Evolutionary conservation across 2,329 filamentous ascomycete genomes (phyloP), one percentile per base, ranked within the genome.

Genomic region (Alternaria sp.): DNA sequence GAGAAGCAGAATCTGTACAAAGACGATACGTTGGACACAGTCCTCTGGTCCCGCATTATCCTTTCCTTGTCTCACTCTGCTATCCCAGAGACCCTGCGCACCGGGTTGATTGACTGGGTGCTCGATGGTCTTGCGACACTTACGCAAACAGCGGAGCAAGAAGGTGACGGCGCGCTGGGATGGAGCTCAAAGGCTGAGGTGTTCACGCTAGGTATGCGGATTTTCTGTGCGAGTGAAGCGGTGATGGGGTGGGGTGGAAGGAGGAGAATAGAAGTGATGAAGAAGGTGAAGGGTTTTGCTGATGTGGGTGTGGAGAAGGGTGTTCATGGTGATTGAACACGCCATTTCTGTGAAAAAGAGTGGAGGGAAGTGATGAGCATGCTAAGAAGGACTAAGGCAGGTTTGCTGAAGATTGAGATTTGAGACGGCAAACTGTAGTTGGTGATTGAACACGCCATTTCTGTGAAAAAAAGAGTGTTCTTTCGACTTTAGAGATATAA

Each of bases 1-100:
- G 95, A 99, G 78, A 93, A 96, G 74, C 93, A 96, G 74, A 99
- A 99, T 73, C 83, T 97, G n/a, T 98, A 92, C 75, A 81, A 94
- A 49, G 94, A 98, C 74, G 88, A 93, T 66, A 86, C 92, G 5
- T 83, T 88, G 46, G 93, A 97, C 75, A 82, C 88, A 3, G 79
- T 83, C 17, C 75, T 87, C n/a, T 97, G 93, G 92, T 78, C 83
- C 0, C 75, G 74, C 14, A 79, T 86, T 3, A 78, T 90, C 29
- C 59, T 65, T 0, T 56, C 82, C 4, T 59, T 65, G 3, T 41
- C 58, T n/a, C 23, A 46, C 1, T 33, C n/a, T 37, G 21, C 33
- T 34, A 40, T 26, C 4, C 33, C 37, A 28, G 77, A 4, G 46
- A 70, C 14, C 41, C 64, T 58, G 17, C 40, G 23, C 58, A 76